Evolutionary conservation across 2,329 filamentous ascomycete genomes (phyloP), one percentile per base, ranked within the genome.

Genomic region (Dothideomycetes sp.): DNA sequence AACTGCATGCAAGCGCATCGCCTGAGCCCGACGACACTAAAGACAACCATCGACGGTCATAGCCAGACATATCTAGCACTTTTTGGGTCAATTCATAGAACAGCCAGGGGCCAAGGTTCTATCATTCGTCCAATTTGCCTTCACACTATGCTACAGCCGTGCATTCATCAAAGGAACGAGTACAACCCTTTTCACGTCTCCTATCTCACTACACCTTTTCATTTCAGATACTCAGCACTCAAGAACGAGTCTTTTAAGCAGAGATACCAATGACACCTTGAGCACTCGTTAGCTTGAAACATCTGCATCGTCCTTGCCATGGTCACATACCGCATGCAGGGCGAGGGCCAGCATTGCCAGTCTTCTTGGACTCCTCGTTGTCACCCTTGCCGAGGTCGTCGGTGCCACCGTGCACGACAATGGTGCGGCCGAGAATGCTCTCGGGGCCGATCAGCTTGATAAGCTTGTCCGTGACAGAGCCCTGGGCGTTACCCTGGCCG

Each of bases 341-440:
- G 61, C 91, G 85, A 54, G 71, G 65, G 57, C 91, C 91, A 61
- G 91, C 91, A 64, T 96, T 98, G 53, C 91, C 91, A 50, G 91
- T 98, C 81, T 93, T 95, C 74, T 93, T 86, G 58, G 86, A 94
- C 73, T 96, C 87, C 69, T 89, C 85, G 70, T 84, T 80, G 54
- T 70, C 84, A 58, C 87, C 87, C 75, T 84, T 84, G 66, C 91
- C 91, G 50, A 98, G 85, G 61, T 98, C 91, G 62, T 98, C 91
- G 52, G 89, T 96, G 63, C 91, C 91, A 54, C 73, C 80, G 73
- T 98, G 91, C 58, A 93, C 78, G 57, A 98, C 91, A 47, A 98
- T 76, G 52, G 91, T 96, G 61, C 91, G 88, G 66, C 91, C 91
- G 56, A 98, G 80, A 56, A 98, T 78, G 72, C 85, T 94, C 70